These are phyloP conservation scores for Secale cereale DNA, from an alignment of 176 grass and related monocot species.

Conservation along the genomic window DNA sequence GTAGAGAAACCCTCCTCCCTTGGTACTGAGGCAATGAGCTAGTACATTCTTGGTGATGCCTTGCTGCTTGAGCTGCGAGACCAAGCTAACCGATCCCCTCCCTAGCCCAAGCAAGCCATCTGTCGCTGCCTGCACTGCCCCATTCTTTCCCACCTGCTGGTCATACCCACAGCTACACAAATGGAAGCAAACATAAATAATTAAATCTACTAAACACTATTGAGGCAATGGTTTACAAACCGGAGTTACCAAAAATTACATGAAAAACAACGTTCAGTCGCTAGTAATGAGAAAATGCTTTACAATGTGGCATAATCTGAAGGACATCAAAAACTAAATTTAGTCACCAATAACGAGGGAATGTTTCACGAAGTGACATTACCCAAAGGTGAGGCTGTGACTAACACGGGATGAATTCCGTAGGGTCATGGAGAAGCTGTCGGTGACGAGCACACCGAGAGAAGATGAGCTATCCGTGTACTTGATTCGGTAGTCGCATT, in stretches of 20 bases:
- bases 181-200: conserved; percentile 4
- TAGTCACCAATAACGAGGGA: too few relatives aligned
- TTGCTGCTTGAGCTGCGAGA: conserved; percentile 78
- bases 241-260: too few relatives aligned
- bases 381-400: conserved; percentile 69
- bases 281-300: not conserved
- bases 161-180: conserved; percentile 76
- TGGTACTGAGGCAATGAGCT: conserved; percentile 74
- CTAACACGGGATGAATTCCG: conserved; percentile 52
- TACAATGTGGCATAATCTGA: not conserved
- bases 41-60: conserved; percentile 77
- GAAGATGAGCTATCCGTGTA: conserved; percentile 70
- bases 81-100: conserved; percentile 52
- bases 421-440: conserved; percentile 46
- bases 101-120: conserved; percentile 85
- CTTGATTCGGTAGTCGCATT: conserved; percentile 75
- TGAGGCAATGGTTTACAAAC: not conserved
- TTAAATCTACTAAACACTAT: not conserved
- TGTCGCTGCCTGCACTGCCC: conserved; percentile 22
- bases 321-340: not conserved
- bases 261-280: not conserved
- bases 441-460: conserved; percentile 60
- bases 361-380: too few relatives aligned
- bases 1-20: conserved; percentile 72
- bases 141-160: conserved; percentile 56